Conservation (phyloP, 371 early-diverging fungal species). For the Mucor irregularis region DNA sequence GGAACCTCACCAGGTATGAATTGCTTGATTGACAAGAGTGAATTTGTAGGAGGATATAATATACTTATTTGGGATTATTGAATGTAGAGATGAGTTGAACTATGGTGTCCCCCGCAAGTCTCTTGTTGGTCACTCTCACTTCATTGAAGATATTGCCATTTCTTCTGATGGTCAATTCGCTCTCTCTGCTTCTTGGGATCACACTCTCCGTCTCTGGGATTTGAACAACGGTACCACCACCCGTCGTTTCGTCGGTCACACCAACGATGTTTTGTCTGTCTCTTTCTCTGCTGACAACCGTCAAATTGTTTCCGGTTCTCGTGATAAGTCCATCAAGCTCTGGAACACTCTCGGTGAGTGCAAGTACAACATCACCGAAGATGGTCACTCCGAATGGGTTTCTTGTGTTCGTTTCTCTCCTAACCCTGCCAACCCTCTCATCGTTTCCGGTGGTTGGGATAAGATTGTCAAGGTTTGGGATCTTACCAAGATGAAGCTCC, state of each 20-base stretch:
- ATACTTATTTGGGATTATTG: not conserved
- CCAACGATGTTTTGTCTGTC: slow-evolving; percentile 95
- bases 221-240: slow-evolving; percentile 92
- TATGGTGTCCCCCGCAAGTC: slow-evolving; percentile 92
- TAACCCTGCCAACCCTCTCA: slow-evolving; percentile 96
- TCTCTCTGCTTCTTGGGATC: slow-evolving; percentile 97
- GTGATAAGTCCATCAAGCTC: slow-evolving; percentile 98
- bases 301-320: slow-evolving; percentile 96
- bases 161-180: slow-evolving; percentile 98
- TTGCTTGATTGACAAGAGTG: not conserved
- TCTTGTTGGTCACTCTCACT: slow-evolving; percentile 97
- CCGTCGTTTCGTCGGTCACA: slow-evolving; percentile 96
- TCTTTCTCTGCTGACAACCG: slow-evolving; percentile 99
- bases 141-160: slow-evolving; percentile 95
- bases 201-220: slow-evolving; percentile 98
- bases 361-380: slow-evolving; percentile 94
- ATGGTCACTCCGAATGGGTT: slow-evolving; percentile 97
- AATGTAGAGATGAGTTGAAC: slow-evolving; percentile 76
- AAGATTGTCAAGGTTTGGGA: slow-evolving; percentile 99
- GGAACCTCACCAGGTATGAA: slow-evolving; percentile 79
- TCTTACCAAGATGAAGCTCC: slow-evolving; percentile 95
- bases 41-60: not conserved
- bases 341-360: slow-evolving; percentile 99
- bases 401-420: slow-evolving; percentile 99
- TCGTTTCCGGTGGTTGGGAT: slow-evolving; percentile 99